phyloP scores from a whole-genome alignment of 352 stramenopile species.

The Paralagenidium karlingii region DNA sequence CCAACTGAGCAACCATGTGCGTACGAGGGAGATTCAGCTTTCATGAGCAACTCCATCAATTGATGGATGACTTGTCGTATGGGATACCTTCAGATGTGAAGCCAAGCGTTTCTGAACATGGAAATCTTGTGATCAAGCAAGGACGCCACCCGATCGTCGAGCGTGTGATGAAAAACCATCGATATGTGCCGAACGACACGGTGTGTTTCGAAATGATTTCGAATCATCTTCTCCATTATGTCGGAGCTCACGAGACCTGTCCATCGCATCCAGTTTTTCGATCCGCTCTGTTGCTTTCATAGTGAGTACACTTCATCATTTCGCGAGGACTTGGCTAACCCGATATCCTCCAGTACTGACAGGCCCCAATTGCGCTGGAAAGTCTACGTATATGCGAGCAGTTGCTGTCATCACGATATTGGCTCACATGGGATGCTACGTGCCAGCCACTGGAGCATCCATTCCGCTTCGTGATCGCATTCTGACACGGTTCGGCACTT shows the following conservation, averaged over 20 bases:
- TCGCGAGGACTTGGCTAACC: conserved; percentile 2
- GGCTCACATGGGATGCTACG: conserved; percentile 85
- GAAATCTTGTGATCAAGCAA: conserved; percentile 70
- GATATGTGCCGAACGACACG: conserved; percentile 81
- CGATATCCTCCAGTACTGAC: conserved; percentile 61
- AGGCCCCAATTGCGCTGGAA: conserved; percentile 84
- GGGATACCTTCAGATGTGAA: conserved; percentile 30
- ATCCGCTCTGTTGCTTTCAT: conserved; percentile 59
- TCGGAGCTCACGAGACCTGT: not conserved
- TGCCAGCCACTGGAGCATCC: conserved; percentile 65
- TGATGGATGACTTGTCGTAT: not conserved
- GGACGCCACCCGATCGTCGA: conserved; percentile 73
- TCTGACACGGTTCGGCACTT: conserved; percentile 86
- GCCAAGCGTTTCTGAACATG: conserved; percentile 47
- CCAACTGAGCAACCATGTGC: conserved; percentile 65
- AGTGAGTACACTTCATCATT: conserved; percentile 14
- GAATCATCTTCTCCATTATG: not conserved
- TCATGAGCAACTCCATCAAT: too few relatives aligned
- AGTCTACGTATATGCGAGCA: conserved; percentile 81
- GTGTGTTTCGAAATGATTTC: conserved; percentile 15
- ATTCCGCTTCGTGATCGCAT: conserved; percentile 83
- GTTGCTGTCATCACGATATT: conserved; percentile 84
- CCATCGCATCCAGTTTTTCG: conserved; percentile 32
- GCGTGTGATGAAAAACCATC: conserved; percentile 35
- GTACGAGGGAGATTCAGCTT: too few relatives aligned